Base-by-base conservation (phyloP, 2,329 filamentous ascomycete species). In the Ceratocystis cubensis region DNA sequence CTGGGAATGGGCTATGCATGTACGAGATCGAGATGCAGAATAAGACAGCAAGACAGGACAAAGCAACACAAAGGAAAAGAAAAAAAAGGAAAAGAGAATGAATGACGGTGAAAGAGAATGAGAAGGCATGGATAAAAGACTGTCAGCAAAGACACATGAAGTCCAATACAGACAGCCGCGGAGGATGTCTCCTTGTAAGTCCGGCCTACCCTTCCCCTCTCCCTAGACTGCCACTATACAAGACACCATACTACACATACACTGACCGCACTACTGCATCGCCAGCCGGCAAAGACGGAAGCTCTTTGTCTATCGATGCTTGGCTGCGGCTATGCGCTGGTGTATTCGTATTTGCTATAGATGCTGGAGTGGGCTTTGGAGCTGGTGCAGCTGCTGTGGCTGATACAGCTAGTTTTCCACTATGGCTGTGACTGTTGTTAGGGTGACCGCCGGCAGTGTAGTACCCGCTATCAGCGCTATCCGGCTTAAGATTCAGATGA, bases 231-330 rank as follows among this genome's bases (percentile, higher is more conserved):
- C 6, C 48, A 37, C 4, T 63, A 33, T 61, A 15, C 25, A 41
- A 59, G 57, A 41, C 56, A 45, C 53, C 33, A 41, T 41, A 30
- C 44, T 67, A 67, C 57, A 67, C 64, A 62, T 68, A 66, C 64
- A 66, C 56, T 62, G 65, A n/a, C 50, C 57, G 62, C 30, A 44
- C 56, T 45, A 44, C 59, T 59, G 65, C 63, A 41, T 69, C 66
- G 61, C 71, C 70, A 59, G 67, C 69, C 1, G 84, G 84, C 57
- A 87, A 73, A 2, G 83, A 81, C 5, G 84, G 84, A 61, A 86
- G 73, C 10, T 79, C 78, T 75, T 87, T 87, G 70, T 86, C 81
- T 56, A 86, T 75, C 69, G 83, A 85, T 50, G 83, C 80, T 61
- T 79, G 79, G 65, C n/a, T 71, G 66, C 13, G 67, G 70, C 62